Conservation (phyloP, 805 yeast genomes). For the Wickerhamiella siamensis region DNA sequence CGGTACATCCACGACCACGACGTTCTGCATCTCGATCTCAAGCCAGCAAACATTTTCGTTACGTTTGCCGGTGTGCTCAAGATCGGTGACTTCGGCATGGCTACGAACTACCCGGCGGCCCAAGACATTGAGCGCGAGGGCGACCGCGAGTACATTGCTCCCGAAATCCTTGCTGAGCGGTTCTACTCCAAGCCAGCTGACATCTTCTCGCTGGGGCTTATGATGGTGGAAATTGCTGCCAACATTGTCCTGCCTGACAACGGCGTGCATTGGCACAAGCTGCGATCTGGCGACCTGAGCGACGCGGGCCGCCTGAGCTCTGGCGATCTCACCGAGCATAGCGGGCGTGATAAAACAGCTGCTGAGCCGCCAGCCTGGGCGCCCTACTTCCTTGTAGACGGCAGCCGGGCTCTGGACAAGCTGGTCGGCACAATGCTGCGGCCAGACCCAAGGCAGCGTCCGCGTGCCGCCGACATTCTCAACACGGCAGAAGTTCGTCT, state of each 20-base stretch:
- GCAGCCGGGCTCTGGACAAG: conserved; percentile 56
- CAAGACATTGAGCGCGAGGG: conserved; percentile 78
- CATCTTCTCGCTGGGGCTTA: conserved; percentile 83
- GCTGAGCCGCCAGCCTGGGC: conserved; percentile 53
- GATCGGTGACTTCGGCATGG: conserved; percentile 95
- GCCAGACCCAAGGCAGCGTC: conserved; percentile 68
- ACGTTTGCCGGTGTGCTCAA: conserved; percentile 90
- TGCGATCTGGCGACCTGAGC: conserved; percentile 85
- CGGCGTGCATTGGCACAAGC: conserved; percentile 91
- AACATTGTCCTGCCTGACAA: conserved; percentile 90
- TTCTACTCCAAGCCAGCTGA: conserved; percentile 86
- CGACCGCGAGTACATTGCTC: conserved; percentile 94
- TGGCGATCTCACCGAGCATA: conserved; percentile 37
- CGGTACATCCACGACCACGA: conserved; percentile 63
- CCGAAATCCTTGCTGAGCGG: conserved; percentile 75
- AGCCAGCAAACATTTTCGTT: conserved; percentile 88
- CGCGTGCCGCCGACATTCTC: conserved; percentile 63
- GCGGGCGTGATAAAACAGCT: conserved; percentile 2
- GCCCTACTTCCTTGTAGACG: conserved; percentile 67
- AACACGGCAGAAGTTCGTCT: conserved; percentile 56
- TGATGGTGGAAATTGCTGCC: conserved; percentile 91
- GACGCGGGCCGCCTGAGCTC: conserved; percentile 78
- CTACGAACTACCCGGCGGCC: conserved; percentile 56
- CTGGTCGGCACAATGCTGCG: conserved; percentile 79
- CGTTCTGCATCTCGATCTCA: conserved; percentile 76